Evolutionary conservation across 495 filamentous ascomycete species (phyloP), one percentile per base, ranked within the genome.

Genomic region (Umbilicaria muhlenbergii): DNA sequence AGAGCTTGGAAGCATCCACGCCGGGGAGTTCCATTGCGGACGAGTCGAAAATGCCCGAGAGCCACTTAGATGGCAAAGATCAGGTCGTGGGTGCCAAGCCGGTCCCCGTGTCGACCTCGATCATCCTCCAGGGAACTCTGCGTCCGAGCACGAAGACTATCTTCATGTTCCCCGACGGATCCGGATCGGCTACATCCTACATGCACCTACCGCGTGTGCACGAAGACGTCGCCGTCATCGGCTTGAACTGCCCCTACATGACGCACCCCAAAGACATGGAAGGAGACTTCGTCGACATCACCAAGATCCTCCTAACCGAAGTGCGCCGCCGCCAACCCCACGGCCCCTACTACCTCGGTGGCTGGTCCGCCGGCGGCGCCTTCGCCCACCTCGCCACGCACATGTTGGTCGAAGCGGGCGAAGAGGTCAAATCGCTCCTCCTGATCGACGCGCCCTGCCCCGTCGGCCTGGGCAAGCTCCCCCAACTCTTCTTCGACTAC

Each of bases 401-500:
- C 43, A 74, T 80, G 51, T 63, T 84, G 13, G 62, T 69, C 42
- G 66, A 67, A 47, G 63, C 62, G 4, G 71, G 71, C 31, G 75
- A 81, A 12, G 60, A 66, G 44, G 75, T 84, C 32, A 74, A 73
- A 39, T 60, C 72, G 45, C 74, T 84, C 12, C 56, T 84, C 43
- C 60, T 83, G 34, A 75, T 84, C 52, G 80, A 84, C 51, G 70
- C 80, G 0, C 80, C 80, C 7, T 78, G 69, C 54, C 78, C 78
- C 3, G 31, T 83, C 46, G 76, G 72, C 8, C 74, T 87, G 19
- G 80, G 83, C 57, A 81, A 82, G 40, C 71, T 88, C 2, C 84
- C 83, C 0, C 83, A 88, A 57, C 65, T 69, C 43, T 88, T 80
- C 71, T 86, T 87, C 56, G 75, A 82, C 42, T 45, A 45, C 36